These are phyloP conservation scores for Juglanconis sp. DNA, from an alignment of 2,329 filamentous ascomycete genomes.

Conservation along the genomic window DNA sequence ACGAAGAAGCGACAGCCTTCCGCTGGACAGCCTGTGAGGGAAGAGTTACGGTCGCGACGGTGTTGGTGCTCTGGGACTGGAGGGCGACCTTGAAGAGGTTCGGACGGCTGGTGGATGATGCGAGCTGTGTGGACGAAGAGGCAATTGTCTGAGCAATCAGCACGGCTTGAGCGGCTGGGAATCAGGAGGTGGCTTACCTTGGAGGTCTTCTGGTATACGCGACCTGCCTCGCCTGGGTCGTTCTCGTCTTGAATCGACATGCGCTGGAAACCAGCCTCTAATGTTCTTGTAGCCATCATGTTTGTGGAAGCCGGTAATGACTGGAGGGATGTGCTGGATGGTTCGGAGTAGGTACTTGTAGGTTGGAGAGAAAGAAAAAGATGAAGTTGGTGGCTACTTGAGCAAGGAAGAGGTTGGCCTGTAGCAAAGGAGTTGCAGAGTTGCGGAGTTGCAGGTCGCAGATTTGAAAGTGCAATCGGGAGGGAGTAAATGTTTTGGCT, in stretches of 20 bases:
- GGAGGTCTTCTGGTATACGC: slow-evolving; percentile 63
- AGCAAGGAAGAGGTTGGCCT: not conserved
- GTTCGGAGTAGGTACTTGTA: not conserved
- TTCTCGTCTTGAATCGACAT: slow-evolving; percentile 90
- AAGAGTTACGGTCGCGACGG: slow-evolving; percentile 63
- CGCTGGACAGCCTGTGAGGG: slow-evolving; percentile 63
- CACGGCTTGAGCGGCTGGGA: not conserved
- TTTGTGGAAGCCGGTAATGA: not conserved
- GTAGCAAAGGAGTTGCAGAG: not conserved
- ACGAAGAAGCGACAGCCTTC: slow-evolving; percentile 32
- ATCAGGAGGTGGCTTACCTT: slow-evolving; percentile 58
- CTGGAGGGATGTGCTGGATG: not conserved
- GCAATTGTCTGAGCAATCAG: slow-evolving; percentile 42
- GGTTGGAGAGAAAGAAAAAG: not conserved
- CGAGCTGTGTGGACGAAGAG: slow-evolving; percentile 39
- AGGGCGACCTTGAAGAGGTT: slow-evolving; percentile 85
- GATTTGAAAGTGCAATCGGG: not conserved
- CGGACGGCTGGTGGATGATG: slow-evolving; percentile 61
- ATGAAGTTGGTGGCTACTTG: not conserved
- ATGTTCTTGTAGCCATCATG: slow-evolving; percentile 63
- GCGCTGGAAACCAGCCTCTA: slow-evolving; percentile 87
- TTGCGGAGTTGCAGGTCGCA: not conserved
- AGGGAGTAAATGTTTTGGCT: not conserved
- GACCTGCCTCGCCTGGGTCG: slow-evolving; percentile 53
- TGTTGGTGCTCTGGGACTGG: slow-evolving; percentile 71